A percentile compares a stretch with the other conserved stretches of the same genome.
Conservation (phyloP, 441 rosid species). For the Euphorbia schlechtendalii region DNA sequence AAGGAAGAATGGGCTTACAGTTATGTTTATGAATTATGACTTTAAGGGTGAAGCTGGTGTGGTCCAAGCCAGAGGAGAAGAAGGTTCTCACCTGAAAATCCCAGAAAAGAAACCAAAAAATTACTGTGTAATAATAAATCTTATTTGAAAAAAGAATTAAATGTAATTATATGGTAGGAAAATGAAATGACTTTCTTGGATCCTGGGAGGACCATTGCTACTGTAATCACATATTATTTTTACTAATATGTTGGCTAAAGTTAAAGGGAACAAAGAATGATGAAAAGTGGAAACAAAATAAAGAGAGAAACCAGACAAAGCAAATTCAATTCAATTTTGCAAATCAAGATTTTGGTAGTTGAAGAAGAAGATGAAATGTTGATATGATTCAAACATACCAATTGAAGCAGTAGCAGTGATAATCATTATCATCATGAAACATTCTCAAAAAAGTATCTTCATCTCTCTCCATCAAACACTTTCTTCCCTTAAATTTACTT, state of each 20-base stretch:
- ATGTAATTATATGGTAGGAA: slow-evolving; percentile 36
- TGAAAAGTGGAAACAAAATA: slow-evolving; percentile 34
- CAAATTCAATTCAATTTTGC: slow-evolving; percentile 9
- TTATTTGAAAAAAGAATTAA: neutral
- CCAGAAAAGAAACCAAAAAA: neutral
- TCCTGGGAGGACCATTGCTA: slow-evolving; percentile 48
- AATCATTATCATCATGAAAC: slow-evolving; percentile 44
- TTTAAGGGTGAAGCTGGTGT: neutral
- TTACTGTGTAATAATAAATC: too few relatives aligned
- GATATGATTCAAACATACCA: slow-evolving; percentile 10
- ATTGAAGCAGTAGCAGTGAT: slow-evolving; percentile 26
- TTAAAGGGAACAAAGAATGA: slow-evolving; percentile 41
- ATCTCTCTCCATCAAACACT: slow-evolving; percentile 37
- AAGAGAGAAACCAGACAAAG: slow-evolving; percentile 26
- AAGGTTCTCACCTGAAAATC: slow-evolving; percentile 13
- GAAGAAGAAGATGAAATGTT: neutral
- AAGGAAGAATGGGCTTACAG: neutral
- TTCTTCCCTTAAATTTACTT: slow-evolving; percentile 45
- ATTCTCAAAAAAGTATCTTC: slow-evolving; percentile 38
- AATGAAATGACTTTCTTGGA: slow-evolving; percentile 51
- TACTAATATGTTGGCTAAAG: slow-evolving; percentile 29
- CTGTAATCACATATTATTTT: slow-evolving; percentile 20
- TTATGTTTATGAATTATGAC: too few relatives aligned
- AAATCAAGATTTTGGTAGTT: neutral
- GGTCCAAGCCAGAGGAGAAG: slow-evolving; percentile 6